Conservation (phyloP, 306 rosid species). For the Vigna mungo region DNA sequence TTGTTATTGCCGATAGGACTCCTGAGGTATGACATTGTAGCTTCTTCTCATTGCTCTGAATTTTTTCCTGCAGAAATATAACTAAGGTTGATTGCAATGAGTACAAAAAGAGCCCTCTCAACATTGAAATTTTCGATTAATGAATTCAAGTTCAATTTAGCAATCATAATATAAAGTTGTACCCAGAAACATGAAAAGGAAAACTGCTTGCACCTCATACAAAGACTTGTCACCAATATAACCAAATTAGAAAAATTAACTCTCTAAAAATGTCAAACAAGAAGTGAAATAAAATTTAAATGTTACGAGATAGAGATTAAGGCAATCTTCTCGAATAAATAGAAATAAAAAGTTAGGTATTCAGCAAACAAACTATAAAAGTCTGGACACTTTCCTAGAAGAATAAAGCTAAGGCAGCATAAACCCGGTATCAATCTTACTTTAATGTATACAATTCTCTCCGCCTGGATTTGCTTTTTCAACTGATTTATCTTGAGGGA, state of each 20-base stretch:
- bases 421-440: conserved; percentile 50
- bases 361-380: conserved; percentile 20
- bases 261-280: conserved; percentile 9
- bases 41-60: conserved; percentile 70
- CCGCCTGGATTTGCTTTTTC: conserved; percentile 77
- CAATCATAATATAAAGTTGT: background rate
- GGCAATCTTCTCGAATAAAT: conserved; percentile 1
- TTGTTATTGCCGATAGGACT: conserved; percentile 52
- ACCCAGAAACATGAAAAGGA: background rate
- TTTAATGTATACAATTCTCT: conserved; percentile 62
- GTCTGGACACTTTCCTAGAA: background rate
- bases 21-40: conserved; percentile 57
- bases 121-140: conserved; percentile 9
- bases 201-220: conserved; percentile 21
- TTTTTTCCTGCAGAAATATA: conserved; percentile 65
- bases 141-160: conserved; percentile 24
- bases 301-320: background rate
- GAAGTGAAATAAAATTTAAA: conserved; percentile 20
- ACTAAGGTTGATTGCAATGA: conserved; percentile 31
- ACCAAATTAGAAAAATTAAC: conserved; percentile 10
- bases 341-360: conserved; percentile 2
- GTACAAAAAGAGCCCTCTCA: conserved; percentile 37
- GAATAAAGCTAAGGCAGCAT: background rate
- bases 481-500: conserved; percentile 70
- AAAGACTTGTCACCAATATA: conserved; percentile 1